Evolutionary conservation across 805 yeast genomes (phyloP), one percentile per base, ranked within the genome.

Genomic region (Starmerella kuoi): DNA sequence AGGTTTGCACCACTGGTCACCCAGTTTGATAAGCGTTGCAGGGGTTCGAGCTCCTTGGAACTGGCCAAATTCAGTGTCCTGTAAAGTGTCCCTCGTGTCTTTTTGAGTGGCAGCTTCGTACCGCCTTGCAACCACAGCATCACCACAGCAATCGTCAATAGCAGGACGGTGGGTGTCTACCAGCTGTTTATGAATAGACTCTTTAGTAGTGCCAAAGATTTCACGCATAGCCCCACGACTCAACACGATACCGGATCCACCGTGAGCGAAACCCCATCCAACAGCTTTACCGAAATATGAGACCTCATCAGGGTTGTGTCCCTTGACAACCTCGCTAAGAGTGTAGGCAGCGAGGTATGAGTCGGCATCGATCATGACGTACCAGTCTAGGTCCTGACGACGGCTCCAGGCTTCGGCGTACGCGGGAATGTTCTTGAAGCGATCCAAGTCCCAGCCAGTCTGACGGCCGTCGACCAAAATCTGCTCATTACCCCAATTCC

Each of bases 381-480:
- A 63, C 67, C 67, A 63, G 36, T 58, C 60, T 12, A 36, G 35
- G 14, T 46, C 40, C 15, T 61, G 58, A 19, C 49, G 38, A 14
- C 40, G 41, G 4, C 37, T 25, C 50, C 55, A 63, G 12, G 66
- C 66, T 37, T 63, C 63, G 9, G 52, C 51, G 21, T 58, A 54
- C 56, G 61, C 60, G n/a, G 66, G 66, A 15, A 63, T 22, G 44
- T 60, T 62, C 52, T 63, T 63, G 53, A 50, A 63, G 42, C 53
- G 52, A 46, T 63, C 67, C 15, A 59, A 48, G n/a, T 46, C 52
- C 64, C 65, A 61, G 33, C 62, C 63, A 4, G 45, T 51, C 7
- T 47, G 47, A 17, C 43, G 39, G 4, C 26, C 35, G 19, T 27
- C 8, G 5, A 46, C 19, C 9, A 44, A 45, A 21, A 49, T 26